Conservation (phyloP, 176 grass and related monocot genomes). For the Stipa capillata region DNA sequence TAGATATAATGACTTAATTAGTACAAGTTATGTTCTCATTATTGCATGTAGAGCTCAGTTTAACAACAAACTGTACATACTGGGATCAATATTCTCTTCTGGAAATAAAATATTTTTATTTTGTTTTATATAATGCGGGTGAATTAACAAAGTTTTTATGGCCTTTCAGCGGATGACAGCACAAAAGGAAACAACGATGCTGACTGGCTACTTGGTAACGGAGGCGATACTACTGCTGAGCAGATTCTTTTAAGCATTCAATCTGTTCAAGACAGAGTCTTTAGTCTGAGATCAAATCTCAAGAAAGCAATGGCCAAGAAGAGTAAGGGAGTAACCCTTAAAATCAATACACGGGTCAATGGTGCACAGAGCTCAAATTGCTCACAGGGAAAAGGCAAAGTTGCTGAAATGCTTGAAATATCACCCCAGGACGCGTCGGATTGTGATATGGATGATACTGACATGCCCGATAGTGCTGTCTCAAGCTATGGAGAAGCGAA, state of each 20-base stretch:
- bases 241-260: conserved; percentile 84
- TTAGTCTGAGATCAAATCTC: conserved; percentile 53
- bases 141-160: conserved; percentile 10
- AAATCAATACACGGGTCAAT: conserved; percentile 25
- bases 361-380: conserved; percentile 55
- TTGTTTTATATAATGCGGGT: not conserved
- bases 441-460: conserved; percentile 61
- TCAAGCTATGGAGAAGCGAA: conserved; percentile 88
- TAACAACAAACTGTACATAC: not conserved
- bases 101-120: not conserved
- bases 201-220: conserved; percentile 75
- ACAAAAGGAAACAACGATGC: conserved; percentile 59
- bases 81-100: not conserved
- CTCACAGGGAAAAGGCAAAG: conserved; percentile 55
- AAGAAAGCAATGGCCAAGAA: conserved; percentile 45
- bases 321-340: conserved; percentile 29
- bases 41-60: not conserved
- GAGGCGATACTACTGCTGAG: conserved; percentile 49
- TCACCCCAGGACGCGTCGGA: conserved; percentile 44
- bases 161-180: conserved; percentile 56
- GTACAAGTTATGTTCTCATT: not conserved
- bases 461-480: conserved; percentile 67
- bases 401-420: conserved; percentile 11
- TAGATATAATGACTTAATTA: not conserved
- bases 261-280: conserved; percentile 51